Base-by-base conservation (phyloP, 495 filamentous ascomycete species). In the Aspergillus conjunctus region DNA sequence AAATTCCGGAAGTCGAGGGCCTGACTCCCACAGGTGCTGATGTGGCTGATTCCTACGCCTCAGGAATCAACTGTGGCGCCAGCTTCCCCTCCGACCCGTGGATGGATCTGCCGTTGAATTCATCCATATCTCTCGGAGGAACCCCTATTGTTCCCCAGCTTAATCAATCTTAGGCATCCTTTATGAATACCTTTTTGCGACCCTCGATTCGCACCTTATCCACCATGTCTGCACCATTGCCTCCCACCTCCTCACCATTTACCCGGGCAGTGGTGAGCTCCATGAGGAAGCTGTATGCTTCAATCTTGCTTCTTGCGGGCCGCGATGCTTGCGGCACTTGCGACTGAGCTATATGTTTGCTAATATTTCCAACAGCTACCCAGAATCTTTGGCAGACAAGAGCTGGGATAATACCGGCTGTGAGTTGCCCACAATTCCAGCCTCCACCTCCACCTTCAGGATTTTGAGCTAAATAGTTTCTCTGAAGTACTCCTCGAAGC, bases 401-500 rank as follows among this genome's bases (percentile, higher is more conserved):
- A 87, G 88, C 73, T 98, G 90, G 79, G 94, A 98, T 70, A 98
- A 98, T 64, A 97, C 91, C 43, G 91, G 91, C 61, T 73, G 90
- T 92, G 75, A 69, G 88, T 65, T 34, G 32, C 14, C n/a, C 44
- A 18, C 17, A 20, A 7, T 18, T 5, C 44, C 44, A 20, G 20
- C 44, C 12, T 21, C n/a, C n/a, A 10, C 12, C n/a, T 5, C 34
- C 20, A 30, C 15, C 48, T 9, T 17, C 18, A 43, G 26, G 12
- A 48, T 26, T 54, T 41, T 58, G 22, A 48, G 17, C 62, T 68
- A 52, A 68, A 26, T 17, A 1, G n/a, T 32, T 52, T 26, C 3
- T 11, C 8, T 45, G 37, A 41, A 91, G 89, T 93, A 22, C 84
- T 92, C 48, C 84, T 92, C 34, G 90, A 93, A 80, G 85, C 90